Evolutionary conservation across 1,139 yeast genomes (phyloP).

Genomic region (Zygosaccharomyces sapae): DNA sequence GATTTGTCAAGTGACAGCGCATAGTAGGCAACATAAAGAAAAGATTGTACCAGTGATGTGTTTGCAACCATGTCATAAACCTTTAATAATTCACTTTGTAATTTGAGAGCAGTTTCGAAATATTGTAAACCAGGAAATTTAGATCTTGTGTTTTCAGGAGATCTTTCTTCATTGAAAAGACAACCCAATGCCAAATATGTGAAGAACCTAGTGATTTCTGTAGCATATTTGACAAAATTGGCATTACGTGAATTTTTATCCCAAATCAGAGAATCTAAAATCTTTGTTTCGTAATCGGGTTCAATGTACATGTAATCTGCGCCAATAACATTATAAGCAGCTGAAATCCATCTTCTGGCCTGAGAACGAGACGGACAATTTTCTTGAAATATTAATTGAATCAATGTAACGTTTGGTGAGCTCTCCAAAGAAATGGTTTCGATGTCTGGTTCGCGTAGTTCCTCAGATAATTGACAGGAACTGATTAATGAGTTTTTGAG

Average conservation of each 20-base stretch:
- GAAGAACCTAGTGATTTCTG: slow-evolving; percentile 12
- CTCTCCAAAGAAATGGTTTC: slow-evolving; percentile 9
- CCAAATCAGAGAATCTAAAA: slow-evolving; percentile 3
- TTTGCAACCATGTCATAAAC: background rate
- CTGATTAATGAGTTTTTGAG: slow-evolving; percentile 14
- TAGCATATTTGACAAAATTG: slow-evolving; percentile 3
- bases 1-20: background rate
- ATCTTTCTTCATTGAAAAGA: slow-evolving; percentile 1
- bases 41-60: background rate
- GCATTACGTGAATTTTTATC: too few species aligned
- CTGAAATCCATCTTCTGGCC: slow-evolving; percentile 2
- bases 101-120: slow-evolving; percentile 9
- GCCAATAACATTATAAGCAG: slow-evolving; percentile 9
- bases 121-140: slow-evolving; percentile 6
- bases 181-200: slow-evolving; percentile 9
- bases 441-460: slow-evolving; percentile 5
- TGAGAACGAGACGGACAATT: slow-evolving; percentile 11
- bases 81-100: background rate
- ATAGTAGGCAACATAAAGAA: background rate
- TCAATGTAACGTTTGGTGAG: slow-evolving; percentile 9
- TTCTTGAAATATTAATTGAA: slow-evolving; percentile 8
- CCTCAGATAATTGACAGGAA: slow-evolving; percentile 7
- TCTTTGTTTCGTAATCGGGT: slow-evolving; percentile 4
- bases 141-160: background rate
- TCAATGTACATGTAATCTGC: slow-evolving; percentile 21